phyloP scores from a whole-genome alignment of 768 basidiomycete genomes.

The Chalciporus pseudorubinellus region DNA sequence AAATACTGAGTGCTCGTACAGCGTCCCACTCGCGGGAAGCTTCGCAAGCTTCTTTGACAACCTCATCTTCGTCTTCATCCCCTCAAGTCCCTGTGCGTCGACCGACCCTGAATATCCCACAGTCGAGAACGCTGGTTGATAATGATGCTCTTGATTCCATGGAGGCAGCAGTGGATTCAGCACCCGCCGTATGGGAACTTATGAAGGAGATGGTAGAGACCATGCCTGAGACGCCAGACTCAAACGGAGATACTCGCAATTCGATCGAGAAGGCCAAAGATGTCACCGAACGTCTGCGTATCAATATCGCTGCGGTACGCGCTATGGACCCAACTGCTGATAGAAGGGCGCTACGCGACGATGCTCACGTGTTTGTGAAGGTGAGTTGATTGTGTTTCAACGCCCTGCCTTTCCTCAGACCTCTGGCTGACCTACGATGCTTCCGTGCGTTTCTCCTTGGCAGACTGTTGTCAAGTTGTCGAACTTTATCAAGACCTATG shows the following conservation, averaged over 20 bases:
- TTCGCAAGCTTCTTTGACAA: constrained; percentile 43
- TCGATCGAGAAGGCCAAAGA: constrained; percentile 59
- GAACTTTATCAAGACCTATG: constrained; percentile 65
- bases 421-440: constrained; percentile 3
- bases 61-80: constrained; percentile 38
- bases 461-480: constrained; percentile 78
- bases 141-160: constrained; percentile 79
- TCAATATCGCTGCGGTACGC: constrained; percentile 56
- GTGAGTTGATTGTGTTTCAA: constrained; percentile 37
- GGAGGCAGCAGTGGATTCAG: constrained; percentile 73
- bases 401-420: not conserved
- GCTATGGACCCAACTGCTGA: constrained; percentile 54
- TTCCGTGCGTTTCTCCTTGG: not conserved
- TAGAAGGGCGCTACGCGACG: constrained; percentile 64
- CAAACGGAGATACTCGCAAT: constrained; percentile 46
- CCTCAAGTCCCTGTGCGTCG: constrained; percentile 25
- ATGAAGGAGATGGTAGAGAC: constrained; percentile 72
- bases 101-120: constrained; percentile 47
- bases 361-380: constrained; percentile 81
- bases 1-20: constrained; percentile 8
- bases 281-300: constrained; percentile 60
- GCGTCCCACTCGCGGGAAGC: constrained; percentile 41
- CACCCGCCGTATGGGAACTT: constrained; percentile 79
- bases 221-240: constrained; percentile 45
- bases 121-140: constrained; percentile 66